Percentiles rank a stretch among this genome's conserved stretches.
Evolutionary conservation across 352 stramenopile genomes (phyloP).

Genomic region (Phytophthora pistaciae): DNA sequence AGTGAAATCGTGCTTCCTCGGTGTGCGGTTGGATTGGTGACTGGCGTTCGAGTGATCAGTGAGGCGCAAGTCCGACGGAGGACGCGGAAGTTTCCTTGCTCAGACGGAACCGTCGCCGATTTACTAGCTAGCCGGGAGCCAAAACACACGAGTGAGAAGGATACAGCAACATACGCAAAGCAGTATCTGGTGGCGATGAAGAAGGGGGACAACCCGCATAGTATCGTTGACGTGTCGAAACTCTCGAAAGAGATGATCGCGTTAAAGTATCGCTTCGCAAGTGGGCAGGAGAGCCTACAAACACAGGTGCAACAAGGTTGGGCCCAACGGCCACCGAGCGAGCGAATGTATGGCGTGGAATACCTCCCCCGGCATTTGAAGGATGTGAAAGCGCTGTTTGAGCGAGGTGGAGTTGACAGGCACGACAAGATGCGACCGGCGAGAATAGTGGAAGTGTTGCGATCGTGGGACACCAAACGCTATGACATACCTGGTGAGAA

Average conservation of each 20-base stretch:
- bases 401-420: neutral
- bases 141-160: neutral
- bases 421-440: slow-evolving; percentile 1
- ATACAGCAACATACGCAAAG: neutral
- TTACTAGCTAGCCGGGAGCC: neutral
- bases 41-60: slow-evolving; percentile 11
- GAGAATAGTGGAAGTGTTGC: slow-evolving; percentile 6
- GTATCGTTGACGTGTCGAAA: neutral
- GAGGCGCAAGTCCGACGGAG: slow-evolving; percentile 6
- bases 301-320: neutral
- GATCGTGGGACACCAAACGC: neutral
- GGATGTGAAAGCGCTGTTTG: slow-evolving; percentile 1
- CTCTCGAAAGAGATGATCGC: neutral
- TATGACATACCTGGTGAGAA: slow-evolving; percentile 5
- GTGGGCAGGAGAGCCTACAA: neutral
- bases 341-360: slow-evolving; percentile 5
- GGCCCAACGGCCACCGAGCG: slow-evolving; percentile 2
- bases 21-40: neutral
- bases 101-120: neutral
- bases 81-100: slow-evolving; percentile 1
- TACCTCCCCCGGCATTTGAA: neutral
- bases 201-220: neutral
- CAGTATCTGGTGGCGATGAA: neutral
- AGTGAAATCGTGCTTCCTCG: neutral
- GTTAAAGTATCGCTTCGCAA: neutral